These are phyloP conservation scores for Xylariaceae sp. DNA, from an alignment of 2,329 filamentous ascomycete species.

Conservation along the genomic window DNA sequence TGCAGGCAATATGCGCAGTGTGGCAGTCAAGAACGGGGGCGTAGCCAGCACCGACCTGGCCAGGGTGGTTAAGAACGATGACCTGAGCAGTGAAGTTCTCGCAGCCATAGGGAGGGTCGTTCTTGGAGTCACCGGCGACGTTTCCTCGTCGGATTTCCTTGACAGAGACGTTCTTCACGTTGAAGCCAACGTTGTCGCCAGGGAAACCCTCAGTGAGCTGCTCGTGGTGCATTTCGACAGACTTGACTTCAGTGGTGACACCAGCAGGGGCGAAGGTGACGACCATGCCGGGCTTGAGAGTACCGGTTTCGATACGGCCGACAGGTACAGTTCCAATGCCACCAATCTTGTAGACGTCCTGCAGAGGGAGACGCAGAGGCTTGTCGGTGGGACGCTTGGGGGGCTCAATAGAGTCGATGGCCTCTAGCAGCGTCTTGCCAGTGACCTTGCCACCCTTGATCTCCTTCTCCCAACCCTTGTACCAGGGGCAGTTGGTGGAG, in stretches of 20 bases:
- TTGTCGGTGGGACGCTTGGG: slow-evolving; percentile 96
- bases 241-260: slow-evolving; percentile 99
- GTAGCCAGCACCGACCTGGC: slow-evolving; percentile 98
- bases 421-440: slow-evolving; percentile 98
- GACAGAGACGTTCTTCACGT: slow-evolving; percentile 99
- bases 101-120: slow-evolving; percentile 87
- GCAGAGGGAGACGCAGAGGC: slow-evolving; percentile 99
- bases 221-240: slow-evolving; percentile 99
- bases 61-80: slow-evolving; percentile 99
- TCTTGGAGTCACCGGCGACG: slow-evolving; percentile 99
- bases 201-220: slow-evolving; percentile 93
- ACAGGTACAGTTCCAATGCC: slow-evolving; percentile 99
- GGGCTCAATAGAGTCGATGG: slow-evolving; percentile 94
- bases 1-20: slow-evolving; percentile 99
- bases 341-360: slow-evolving; percentile 99
- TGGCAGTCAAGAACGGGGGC: slow-evolving; percentile 99
- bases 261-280: slow-evolving; percentile 98
- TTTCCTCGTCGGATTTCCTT: slow-evolving; percentile 99
- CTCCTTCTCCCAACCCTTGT: slow-evolving; percentile 99
- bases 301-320: slow-evolving; percentile 99
- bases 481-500: slow-evolving; percentile 97
- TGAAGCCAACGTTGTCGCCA: slow-evolving; percentile 99
- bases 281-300: slow-evolving; percentile 89
- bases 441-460: slow-evolving; percentile 76
- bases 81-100: slow-evolving; percentile 99